Conservation (phyloP, 441 rosid species). For the Jatropha multifida region DNA sequence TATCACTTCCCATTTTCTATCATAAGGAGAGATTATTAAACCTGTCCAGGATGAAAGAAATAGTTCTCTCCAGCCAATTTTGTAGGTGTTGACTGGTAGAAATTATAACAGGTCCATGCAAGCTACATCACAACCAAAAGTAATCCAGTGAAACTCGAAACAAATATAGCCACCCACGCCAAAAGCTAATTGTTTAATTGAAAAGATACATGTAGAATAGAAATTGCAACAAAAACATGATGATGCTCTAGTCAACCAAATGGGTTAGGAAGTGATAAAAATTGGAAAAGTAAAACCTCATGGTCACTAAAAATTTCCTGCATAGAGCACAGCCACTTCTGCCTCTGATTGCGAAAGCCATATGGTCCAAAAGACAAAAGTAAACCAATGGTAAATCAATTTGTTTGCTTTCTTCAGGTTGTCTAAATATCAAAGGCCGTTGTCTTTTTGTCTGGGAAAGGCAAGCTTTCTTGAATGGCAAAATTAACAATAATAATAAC, state of each 20-base stretch:
- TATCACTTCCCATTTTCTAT: background rate
- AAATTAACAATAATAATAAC: background rate
- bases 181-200: background rate
- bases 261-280: background rate
- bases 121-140: conserved; percentile 47
- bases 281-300: background rate
- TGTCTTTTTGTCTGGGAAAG: background rate
- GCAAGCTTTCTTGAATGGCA: background rate
- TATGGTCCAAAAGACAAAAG: background rate
- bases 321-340: background rate
- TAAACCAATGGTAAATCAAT: background rate
- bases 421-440: background rate
- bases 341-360: background rate
- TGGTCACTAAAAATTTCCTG: background rate
- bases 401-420: background rate
- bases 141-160: conserved; percentile 3
- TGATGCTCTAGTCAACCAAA: background rate
- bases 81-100: conserved; percentile 85
- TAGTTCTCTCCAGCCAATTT: conserved; percentile 97
- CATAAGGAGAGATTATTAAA: conserved; percentile 22
- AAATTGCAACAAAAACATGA: background rate
- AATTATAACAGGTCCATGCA: conserved; percentile 96
- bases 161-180: background rate
- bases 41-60: conserved; percentile 73
- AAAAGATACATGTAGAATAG: background rate